phyloP scores from a whole-genome alignment of 768 basidiomycete species.

The Scleroderma bovista region DNA sequence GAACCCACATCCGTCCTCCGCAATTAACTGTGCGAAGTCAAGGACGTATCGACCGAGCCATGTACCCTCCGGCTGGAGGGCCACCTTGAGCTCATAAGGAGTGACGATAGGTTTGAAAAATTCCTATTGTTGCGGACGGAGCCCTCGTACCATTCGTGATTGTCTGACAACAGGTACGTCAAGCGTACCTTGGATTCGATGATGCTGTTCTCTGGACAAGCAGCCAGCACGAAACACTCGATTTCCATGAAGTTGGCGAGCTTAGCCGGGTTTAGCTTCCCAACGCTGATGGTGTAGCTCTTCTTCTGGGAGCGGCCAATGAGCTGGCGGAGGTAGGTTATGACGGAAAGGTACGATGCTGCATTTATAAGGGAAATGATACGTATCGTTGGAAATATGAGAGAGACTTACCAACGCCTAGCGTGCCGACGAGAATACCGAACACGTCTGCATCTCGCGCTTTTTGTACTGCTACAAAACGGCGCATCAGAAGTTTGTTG shows the following conservation, averaged over 20 bases:
- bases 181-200: constrained; percentile 58
- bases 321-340: constrained; percentile 70
- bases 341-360: constrained; percentile 85
- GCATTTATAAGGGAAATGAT: not conserved
- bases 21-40: constrained; percentile 62
- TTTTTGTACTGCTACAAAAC: constrained; percentile 82
- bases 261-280: constrained; percentile 92
- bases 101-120: constrained; percentile 90
- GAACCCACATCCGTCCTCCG: constrained; percentile 23
- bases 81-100: constrained; percentile 84
- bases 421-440: constrained; percentile 90
- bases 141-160: not conserved
- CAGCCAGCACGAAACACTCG: constrained; percentile 92
- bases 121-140: constrained; percentile 46
- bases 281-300: constrained; percentile 91
- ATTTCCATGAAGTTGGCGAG: constrained; percentile 95
- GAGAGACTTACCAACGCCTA: constrained; percentile 68
- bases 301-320: constrained; percentile 74
- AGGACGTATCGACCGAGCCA: constrained; percentile 81
- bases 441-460: constrained; percentile 92
- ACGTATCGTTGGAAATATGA: not conserved
- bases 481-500: constrained; percentile 82
- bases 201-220: constrained; percentile 89
- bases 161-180: not conserved
- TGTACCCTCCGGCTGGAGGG: constrained; percentile 59